phyloP scores from a whole-genome alignment of 345 rosid genomes.

The Citrus glauca region DNA sequence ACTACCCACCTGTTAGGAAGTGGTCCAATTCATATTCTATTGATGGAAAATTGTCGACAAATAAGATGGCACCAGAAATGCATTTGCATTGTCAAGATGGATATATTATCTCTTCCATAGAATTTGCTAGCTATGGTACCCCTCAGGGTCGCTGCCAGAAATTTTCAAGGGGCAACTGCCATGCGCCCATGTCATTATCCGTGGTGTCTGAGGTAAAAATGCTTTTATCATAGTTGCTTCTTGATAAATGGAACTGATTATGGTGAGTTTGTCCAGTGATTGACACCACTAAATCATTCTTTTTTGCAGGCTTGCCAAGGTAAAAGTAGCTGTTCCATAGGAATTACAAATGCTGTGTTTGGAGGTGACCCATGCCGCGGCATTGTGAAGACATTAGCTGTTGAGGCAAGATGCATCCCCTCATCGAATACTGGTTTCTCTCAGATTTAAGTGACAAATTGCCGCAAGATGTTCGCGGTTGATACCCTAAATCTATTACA shows the following conservation, averaged over 20 bases:
- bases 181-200: slow-evolving; percentile 52
- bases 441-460: slow-evolving; percentile 11
- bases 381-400: slow-evolving; percentile 64
- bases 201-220: slow-evolving; percentile 60
- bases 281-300: slow-evolving; percentile 1
- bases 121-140: slow-evolving; percentile 92
- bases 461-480: neutral
- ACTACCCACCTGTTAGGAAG: slow-evolving; percentile 66
- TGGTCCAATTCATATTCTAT: slow-evolving; percentile 41
- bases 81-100: slow-evolving; percentile 70
- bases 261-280: neutral
- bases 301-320: slow-evolving; percentile 72
- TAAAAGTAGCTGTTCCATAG: slow-evolving; percentile 50
- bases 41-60: slow-evolving; percentile 30
- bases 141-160: slow-evolving; percentile 72
- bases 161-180: slow-evolving; percentile 71
- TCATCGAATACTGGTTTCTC: slow-evolving; percentile 33
- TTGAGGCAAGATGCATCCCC: slow-evolving; percentile 58
- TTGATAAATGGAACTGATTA: neutral
- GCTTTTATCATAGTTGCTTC: neutral
- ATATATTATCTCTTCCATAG: slow-evolving; percentile 63
- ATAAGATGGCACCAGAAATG: slow-evolving; percentile 62
- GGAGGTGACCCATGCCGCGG: slow-evolving; percentile 72
- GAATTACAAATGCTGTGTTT: slow-evolving; percentile 64
- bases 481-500: too few relatives aligned